Evolutionary conservation across 768 basidiomycete species (phyloP), one percentile per base, ranked within the genome.

Genomic region (Megacollybia marginata): DNA sequence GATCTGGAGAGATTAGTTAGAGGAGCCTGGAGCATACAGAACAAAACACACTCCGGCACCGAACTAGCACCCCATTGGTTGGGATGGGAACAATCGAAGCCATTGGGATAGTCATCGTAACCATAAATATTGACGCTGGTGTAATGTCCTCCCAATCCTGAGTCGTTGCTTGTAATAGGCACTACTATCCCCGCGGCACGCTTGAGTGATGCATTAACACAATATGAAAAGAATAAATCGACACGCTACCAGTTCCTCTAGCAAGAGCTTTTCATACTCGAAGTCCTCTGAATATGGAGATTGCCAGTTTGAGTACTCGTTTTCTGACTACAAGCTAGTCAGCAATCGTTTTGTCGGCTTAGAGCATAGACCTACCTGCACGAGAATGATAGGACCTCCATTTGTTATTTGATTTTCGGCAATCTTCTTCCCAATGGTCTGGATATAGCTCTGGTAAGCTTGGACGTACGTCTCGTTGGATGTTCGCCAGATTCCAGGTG

Each of bases 371-470:
- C 59, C 12, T 44, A 66, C 70, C 60, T 71, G 65, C 19, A 64
- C 72, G 35, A 69, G 67, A 34, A 69, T 78, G 33, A 80, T 67
- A 11, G 81, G 80, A 0, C 82, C 82, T 9, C 79, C 82, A 15
- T 78, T 73, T 11, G 78, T 76, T 49, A 82, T 75, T 57, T 83
- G 71, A 58, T 81, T 79, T 44, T 64, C 64, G 4, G 78, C 75
- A 31, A 80, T 64, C 38, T 71, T 61, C 4, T 63, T 52, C 9
- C 73, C 71, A 4, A 82, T 63, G n/a, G 69, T 63, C 23, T 72
- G 68, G 52, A 80, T 69, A 47, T 83, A 73, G 36, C 67, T 69
- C 34, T 65, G 55, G 68, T 78, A 82, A 0, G 80, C 79, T 32
- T 72, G 65, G 28, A 72, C 50, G 49, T 69, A 72, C 3, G 71